phyloP scores from a whole-genome alignment of 2,329 filamentous ascomycete genomes.

The Trichoderma sp. region DNA sequence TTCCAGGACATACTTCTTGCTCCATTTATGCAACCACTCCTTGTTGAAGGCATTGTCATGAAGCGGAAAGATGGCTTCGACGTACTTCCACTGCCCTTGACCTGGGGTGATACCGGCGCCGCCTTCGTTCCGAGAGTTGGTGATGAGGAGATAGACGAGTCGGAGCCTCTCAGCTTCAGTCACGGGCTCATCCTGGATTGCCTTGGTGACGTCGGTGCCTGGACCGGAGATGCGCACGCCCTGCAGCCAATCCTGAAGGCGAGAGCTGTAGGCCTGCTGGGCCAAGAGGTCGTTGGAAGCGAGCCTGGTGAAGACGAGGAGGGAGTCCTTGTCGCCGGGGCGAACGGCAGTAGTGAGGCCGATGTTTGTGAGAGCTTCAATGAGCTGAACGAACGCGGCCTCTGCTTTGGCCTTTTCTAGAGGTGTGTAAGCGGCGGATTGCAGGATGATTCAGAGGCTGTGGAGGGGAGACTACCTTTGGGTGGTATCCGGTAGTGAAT shows the following conservation, averaged over 20 bases:
- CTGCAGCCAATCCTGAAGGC: slow-evolving; percentile 92
- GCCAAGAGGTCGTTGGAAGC: slow-evolving; percentile 74
- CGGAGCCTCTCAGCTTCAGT: slow-evolving; percentile 87
- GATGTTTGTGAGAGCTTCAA: slow-evolving; percentile 72
- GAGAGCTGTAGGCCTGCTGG: slow-evolving; percentile 80
- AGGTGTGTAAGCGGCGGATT: slow-evolving; percentile 14
- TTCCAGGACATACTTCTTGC: slow-evolving; percentile 69
- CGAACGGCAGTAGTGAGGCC: slow-evolving; percentile 90
- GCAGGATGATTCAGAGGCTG: background rate
- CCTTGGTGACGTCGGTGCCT: slow-evolving; percentile 67
- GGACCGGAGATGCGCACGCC: slow-evolving; percentile 80
- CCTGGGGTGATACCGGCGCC: slow-evolving; percentile 76
- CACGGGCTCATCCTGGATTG: slow-evolving; percentile 73
- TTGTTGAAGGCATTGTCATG: slow-evolving; percentile 78
- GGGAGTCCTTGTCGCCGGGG: slow-evolving; percentile 70
- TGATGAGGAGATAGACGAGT: slow-evolving; percentile 84
- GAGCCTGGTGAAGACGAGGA: slow-evolving; percentile 82
- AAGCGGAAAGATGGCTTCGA: slow-evolving; percentile 75
- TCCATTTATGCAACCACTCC: slow-evolving; percentile 73
- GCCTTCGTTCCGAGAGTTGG: slow-evolving; percentile 70
- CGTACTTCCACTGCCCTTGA: slow-evolving; percentile 69
- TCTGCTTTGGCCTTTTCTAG: slow-evolving; percentile 70
- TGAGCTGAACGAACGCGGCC: slow-evolving; percentile 74
- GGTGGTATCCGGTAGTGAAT: slow-evolving; percentile 74
- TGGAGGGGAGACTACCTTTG: slow-evolving; percentile 55